Conservation (phyloP, 495 filamentous ascomycete species). For the Xylaria scruposa region DNA sequence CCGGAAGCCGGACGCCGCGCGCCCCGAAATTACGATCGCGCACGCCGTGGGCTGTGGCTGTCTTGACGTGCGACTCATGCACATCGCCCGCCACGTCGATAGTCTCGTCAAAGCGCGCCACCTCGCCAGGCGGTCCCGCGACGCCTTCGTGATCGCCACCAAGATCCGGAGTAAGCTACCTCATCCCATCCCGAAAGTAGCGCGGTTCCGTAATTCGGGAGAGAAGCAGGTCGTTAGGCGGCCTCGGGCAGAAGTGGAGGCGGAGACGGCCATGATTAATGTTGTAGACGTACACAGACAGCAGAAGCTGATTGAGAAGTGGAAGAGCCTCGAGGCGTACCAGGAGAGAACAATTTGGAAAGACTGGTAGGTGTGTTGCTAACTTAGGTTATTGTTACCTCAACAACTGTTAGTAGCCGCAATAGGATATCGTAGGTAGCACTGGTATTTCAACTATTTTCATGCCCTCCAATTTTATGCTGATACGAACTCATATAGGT, state of each 20-base stretch:
- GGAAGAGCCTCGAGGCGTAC: conserved; percentile 32
- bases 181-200: not conserved
- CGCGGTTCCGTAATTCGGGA: not conserved
- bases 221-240: not conserved
- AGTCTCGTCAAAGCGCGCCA: not conserved
- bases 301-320: conserved; percentile 32
- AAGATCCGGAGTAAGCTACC: conserved; percentile 8
- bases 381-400: not conserved
- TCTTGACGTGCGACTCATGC: conserved; percentile 16
- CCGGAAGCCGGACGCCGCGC: not conserved
- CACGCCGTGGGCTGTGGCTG: conserved; percentile 12
- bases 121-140: conserved; percentile 7
- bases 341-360: conserved; percentile 33
- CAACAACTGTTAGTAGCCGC: not conserved
- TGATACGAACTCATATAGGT: not conserved
- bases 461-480: not conserved
- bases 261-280: not conserved
- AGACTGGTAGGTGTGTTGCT: conserved; percentile 31
- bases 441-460: not conserved
- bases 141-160: conserved; percentile 19
- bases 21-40: conserved; percentile 9
- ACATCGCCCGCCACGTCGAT: conserved; percentile 12
- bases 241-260: not conserved
- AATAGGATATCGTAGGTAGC: not conserved
- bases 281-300: conserved; percentile 27